Conservation (phyloP, 306 rosid species). For the Quercus robur region DNA sequence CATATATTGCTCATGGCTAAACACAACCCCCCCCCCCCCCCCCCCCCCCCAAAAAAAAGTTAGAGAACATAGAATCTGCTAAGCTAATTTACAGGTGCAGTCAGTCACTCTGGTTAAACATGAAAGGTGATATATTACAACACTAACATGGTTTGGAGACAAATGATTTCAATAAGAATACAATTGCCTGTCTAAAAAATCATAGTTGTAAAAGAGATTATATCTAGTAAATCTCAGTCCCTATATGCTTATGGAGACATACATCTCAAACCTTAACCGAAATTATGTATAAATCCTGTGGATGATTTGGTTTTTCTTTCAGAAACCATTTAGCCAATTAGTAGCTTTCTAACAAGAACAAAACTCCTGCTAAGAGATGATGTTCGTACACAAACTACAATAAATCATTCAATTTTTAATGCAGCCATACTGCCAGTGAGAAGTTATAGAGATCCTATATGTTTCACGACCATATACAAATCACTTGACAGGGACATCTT, state of each 20-base stretch:
- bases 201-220: background rate
- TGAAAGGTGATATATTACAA: background rate
- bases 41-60: too few species aligned
- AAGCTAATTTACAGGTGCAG: background rate
- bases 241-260: background rate
- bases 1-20: too few species aligned
- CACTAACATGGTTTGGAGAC: background rate
- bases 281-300: background rate
- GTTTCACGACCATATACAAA: background rate
- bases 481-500: background rate
- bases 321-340: background rate
- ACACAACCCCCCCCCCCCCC: too few species aligned
- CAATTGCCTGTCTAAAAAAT: background rate
- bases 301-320: background rate
- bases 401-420: background rate
- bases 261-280: background rate
- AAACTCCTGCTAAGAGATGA: background rate
- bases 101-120: background rate
- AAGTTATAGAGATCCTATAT: background rate
- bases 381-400: background rate
- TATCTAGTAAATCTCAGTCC: background rate
- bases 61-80: too few species aligned
- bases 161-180: background rate
- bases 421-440: background rate
- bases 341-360: background rate